Base-by-base conservation (phyloP, 306 rosid genomes). In the Rubus idaeus region DNA sequence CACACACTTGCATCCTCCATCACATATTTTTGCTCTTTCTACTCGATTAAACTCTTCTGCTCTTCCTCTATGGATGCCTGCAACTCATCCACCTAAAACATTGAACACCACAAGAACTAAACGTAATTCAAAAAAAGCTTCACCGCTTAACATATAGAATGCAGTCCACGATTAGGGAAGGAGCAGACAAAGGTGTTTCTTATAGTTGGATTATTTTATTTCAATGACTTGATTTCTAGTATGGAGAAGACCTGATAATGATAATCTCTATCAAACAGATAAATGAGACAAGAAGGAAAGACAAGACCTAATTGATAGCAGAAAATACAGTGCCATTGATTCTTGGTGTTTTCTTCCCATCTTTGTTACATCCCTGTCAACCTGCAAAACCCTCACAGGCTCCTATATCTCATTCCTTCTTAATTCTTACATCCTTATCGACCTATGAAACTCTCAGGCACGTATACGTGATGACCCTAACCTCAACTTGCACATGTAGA, bases 61-160 rank as follows among this genome's bases (percentile, higher is more conserved):
- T 91, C 98, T 60, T 88, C 96, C 84, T 88, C 97, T 75, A 93
- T 90, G 0, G 96, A 88, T 70, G 78, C 88, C 80, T 91, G 98
- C 84, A 91, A 86, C 86, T 91, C 96, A 76, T 89, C 97, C 85
- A 91, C 98, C 97, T 89, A 82, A 18, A 35, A 80, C 79, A 62
- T 45, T 55, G 60, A 49, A 55, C 41, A 71, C 68, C 57, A 23
- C 52, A 20, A 7, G 62, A 57, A 78, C 53, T 17, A 35, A 10
- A 76, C 30, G 11, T 9, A 20, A 40, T 45, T 17, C 20, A 63
- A 18, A 58, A n/a, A 12, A 8, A 12, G 30, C n/a, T 55, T 5
- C 61, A 70, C 61, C 4, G 8, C 74, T 49, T 50, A 70, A 6
- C 0, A 5, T 30, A 47, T 9, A 7, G 13, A 50, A 17, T 11